Percentiles rank a stretch among this genome's conserved stretches.
These are phyloP conservation scores for Naganishia liquefaciens DNA, from an alignment of 1,284 basidiomycete genomes.

Conservation along the genomic window DNA sequence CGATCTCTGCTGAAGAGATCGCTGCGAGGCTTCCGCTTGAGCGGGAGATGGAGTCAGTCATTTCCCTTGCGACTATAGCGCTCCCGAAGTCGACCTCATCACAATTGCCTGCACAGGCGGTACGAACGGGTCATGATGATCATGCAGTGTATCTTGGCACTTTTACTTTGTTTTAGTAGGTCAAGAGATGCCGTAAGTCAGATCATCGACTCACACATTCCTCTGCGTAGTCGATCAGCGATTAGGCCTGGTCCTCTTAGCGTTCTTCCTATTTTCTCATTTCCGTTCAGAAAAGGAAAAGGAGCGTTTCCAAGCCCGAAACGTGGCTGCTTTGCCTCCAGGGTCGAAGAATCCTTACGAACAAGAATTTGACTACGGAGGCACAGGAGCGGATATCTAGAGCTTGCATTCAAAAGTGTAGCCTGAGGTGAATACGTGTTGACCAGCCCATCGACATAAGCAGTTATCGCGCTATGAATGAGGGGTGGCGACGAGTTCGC, in stretches of 20 bases:
- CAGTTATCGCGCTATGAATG: too few relatives aligned
- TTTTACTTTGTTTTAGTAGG: constrained; percentile 35
- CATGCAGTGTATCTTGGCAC: constrained; percentile 32
- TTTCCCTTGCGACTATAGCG: too few relatives aligned
- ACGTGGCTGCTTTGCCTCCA: constrained; percentile 31
- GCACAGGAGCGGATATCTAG: constrained; percentile 4
- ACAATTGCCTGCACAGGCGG: constrained; percentile 8
- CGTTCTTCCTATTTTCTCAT: constrained; percentile 35
- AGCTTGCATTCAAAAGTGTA: too few relatives aligned
- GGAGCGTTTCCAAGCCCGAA: constrained; percentile 22
- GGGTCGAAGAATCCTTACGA: constrained; percentile 33
- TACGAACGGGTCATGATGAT: constrained; percentile 36
- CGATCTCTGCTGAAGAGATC: constrained; percentile 34
- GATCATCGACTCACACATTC: neutral
- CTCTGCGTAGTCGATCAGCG: constrained; percentile 31
- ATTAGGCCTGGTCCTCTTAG: constrained; percentile 30
- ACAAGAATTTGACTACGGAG: constrained; percentile 20
- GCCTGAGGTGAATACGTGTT: neutral
- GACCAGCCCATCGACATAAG: too few relatives aligned
- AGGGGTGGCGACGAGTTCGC: too few relatives aligned
- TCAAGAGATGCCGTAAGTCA: neutral
- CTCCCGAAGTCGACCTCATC: neutral
- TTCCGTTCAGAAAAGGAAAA: constrained; percentile 33
- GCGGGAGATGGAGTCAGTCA: constrained; percentile 34
- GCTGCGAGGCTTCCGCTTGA: constrained; percentile 29